Evolutionary conservation across 2,329 filamentous ascomycete genomes (phyloP).

Genomic region (Hymenoscyphus fructigenus): DNA sequence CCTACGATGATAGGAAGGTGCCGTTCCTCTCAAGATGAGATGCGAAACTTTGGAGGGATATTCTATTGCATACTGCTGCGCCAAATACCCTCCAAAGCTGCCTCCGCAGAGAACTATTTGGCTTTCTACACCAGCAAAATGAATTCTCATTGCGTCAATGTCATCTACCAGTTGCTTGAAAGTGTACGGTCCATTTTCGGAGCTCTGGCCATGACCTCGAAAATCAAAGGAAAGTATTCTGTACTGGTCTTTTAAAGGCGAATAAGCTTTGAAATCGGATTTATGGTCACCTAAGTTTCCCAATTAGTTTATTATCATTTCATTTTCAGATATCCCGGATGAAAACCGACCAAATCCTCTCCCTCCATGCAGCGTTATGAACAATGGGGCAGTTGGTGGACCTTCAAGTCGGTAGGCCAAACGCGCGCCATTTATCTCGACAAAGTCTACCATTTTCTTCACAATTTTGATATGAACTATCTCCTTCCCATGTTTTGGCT

Average conservation of each 20-base stretch:
- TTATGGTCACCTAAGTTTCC: constrained; percentile 35
- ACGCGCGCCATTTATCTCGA: constrained; percentile 38
- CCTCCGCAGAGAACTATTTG: constrained; percentile 40
- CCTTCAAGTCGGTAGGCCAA: constrained; percentile 38
- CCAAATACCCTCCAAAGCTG: constrained; percentile 43
- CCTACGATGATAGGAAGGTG: constrained; percentile 40
- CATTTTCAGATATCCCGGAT: not conserved
- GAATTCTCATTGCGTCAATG: constrained; percentile 36
- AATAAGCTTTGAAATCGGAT: constrained; percentile 38
- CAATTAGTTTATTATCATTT: not conserved
- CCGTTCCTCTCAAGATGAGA: constrained; percentile 41
- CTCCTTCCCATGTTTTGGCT: not conserved
- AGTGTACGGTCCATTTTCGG: constrained; percentile 38
- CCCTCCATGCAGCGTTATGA: constrained; percentile 42
- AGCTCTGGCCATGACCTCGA: constrained; percentile 40
- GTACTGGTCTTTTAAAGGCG: constrained; percentile 31
- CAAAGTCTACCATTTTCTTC: constrained; percentile 27
- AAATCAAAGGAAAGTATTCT: constrained; percentile 41
- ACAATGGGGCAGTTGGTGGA: constrained; percentile 34
- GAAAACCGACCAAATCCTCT: constrained; percentile 37
- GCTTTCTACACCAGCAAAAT: constrained; percentile 31
- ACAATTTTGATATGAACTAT: not conserved
- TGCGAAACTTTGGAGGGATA: constrained; percentile 37
- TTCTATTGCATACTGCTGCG: constrained; percentile 42
- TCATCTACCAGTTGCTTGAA: constrained; percentile 42